phyloP scores from a whole-genome alignment of 2,329 filamentous ascomycete genomes.

The Acarospora socialis region DNA sequence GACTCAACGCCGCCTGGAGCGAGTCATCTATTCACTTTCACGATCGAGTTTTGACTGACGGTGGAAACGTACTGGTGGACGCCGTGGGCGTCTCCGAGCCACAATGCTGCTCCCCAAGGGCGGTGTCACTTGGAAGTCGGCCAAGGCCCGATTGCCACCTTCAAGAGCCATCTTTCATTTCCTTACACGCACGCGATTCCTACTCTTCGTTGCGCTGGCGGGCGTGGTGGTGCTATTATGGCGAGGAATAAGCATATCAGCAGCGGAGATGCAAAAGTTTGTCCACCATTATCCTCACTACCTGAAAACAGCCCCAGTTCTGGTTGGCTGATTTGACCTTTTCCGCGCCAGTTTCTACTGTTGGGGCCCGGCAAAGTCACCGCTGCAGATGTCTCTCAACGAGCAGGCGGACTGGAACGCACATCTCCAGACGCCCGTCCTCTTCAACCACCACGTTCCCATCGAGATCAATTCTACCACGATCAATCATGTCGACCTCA shows the following conservation, averaged over 20 bases:
- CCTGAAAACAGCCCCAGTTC: slow-evolving; percentile 3
- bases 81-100: too few relatives aligned
- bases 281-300: slow-evolving; percentile 14
- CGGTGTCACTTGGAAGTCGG: slow-evolving; percentile 83
- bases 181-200: slow-evolving; percentile 61
- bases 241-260: slow-evolving; percentile 67
- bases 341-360: slow-evolving; percentile 66
- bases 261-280: slow-evolving; percentile 84
- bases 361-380: slow-evolving; percentile 89
- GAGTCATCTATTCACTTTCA: too few relatives aligned
- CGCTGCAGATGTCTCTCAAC: slow-evolving; percentile 86
- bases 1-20: too few relatives aligned
- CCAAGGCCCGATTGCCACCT: slow-evolving; percentile 64
- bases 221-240: slow-evolving; percentile 70
- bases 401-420: slow-evolving; percentile 82
- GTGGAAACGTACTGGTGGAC: too few relatives aligned
- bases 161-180: slow-evolving; percentile 56
- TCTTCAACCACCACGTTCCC: slow-evolving; percentile 90
- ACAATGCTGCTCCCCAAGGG: slow-evolving; percentile 83
- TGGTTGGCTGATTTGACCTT: slow-evolving; percentile 3
- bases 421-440: slow-evolving; percentile 79
- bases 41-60: too few relatives aligned
- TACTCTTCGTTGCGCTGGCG: slow-evolving; percentile 56
- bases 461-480: slow-evolving; percentile 68
- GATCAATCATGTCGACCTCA: slow-evolving; percentile 72